A percentile compares a stretch with the other conserved stretches of the same genome.
phyloP scores from a whole-genome alignment of 148 eudicot genomes.

The Cornus florida region DNA sequence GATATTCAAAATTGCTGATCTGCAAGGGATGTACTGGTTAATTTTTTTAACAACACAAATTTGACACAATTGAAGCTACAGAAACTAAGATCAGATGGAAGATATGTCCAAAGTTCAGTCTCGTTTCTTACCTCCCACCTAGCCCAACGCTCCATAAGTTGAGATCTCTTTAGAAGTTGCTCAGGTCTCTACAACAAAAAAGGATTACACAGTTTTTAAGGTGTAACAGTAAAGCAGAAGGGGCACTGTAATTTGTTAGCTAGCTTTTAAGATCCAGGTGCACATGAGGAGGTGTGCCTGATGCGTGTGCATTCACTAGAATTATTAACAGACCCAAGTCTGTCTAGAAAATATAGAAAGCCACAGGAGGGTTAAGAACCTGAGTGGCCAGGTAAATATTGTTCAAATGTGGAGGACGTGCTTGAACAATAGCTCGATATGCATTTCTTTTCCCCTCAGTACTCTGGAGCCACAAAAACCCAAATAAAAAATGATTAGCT shows the following conservation, averaged over 20 bases:
- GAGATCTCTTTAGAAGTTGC: conserved; percentile 91
- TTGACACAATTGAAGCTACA: background rate
- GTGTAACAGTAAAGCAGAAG: background rate
- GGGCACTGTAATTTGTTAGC: background rate
- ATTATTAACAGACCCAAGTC: background rate
- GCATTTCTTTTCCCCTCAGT: conserved; percentile 80
- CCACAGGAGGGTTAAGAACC: conserved; percentile 40
- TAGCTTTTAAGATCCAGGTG: background rate
- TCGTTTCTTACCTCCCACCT: conserved; percentile 81
- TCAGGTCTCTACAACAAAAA: conserved; percentile 74
- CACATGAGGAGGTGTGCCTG: background rate
- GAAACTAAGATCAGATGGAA: background rate
- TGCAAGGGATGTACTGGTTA: conserved; percentile 37
- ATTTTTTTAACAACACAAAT: background rate
- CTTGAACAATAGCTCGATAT: conserved; percentile 90
- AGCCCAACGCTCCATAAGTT: conserved; percentile 99
- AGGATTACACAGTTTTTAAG: conserved; percentile 2
- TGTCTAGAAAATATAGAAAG: background rate
- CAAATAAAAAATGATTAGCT: conserved; percentile 11
- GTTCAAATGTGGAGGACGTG: conserved; percentile 91
- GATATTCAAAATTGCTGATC: conserved; percentile 99
- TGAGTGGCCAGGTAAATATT: conserved; percentile 93
- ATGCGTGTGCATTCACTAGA: background rate
- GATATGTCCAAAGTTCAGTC: background rate
- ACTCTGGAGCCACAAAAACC: conserved; percentile 40